phyloP scores from a whole-genome alignment of 129 eudicot genomes.

The Escallonia rubra region DNA sequence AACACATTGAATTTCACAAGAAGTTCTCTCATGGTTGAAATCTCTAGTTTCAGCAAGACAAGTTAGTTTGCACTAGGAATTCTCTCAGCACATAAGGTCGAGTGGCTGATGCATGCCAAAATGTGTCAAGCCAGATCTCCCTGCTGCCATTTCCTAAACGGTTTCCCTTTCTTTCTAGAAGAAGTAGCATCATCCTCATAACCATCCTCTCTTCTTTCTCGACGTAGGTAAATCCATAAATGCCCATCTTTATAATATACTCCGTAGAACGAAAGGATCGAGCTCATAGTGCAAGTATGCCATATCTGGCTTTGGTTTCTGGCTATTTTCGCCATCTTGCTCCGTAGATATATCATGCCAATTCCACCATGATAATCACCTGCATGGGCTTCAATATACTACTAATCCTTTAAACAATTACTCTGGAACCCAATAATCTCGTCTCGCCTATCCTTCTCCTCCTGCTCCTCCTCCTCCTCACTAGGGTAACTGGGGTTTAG shows the following conservation, averaged over 20 bases:
- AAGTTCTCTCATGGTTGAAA: no score
- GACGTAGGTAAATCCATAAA: conserved; percentile 20
- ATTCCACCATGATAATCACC: neutral
- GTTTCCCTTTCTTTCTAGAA: conserved; percentile 4
- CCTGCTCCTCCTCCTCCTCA: no score
- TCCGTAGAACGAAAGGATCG: conserved; percentile 14
- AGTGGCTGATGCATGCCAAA: no score
- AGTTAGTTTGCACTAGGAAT: no score
- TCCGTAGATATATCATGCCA: neutral
- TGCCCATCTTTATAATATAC: neutral
- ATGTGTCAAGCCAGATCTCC: neutral
- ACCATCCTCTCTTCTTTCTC: conserved; percentile 11
- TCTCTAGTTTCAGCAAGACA: no score
- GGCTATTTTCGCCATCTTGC: neutral
- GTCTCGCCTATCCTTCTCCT: no score
- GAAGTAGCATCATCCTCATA: conserved; percentile 7
- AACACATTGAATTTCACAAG: no score
- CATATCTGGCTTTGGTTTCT: neutral
- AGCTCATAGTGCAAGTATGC: conserved; percentile 3
- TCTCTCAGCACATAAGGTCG: no score
- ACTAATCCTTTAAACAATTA: no score
- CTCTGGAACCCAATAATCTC: no score
- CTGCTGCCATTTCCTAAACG: neutral
- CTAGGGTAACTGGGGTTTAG: no score
- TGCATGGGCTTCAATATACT: neutral